Conservation (phyloP, 441 rosid genomes). For the Raphanus hybrid region DNA sequence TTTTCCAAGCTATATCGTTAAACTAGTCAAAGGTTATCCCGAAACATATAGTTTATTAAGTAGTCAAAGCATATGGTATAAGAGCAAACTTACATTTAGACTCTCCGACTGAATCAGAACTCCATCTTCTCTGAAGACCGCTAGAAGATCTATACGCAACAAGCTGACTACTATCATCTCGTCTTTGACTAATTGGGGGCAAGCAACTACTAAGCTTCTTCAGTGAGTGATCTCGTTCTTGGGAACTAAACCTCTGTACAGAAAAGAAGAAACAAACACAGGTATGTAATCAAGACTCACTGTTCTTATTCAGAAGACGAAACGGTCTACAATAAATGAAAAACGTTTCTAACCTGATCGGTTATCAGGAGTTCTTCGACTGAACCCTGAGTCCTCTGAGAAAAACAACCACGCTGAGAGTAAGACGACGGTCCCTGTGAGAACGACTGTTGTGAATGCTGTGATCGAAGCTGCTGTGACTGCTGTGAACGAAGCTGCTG, state of each 20-base stretch:
- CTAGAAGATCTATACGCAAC: constrained; percentile 60
- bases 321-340: background rate
- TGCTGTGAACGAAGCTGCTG: constrained; percentile 4
- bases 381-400: constrained; percentile 86
- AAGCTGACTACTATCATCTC: constrained; percentile 72
- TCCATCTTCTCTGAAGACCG: constrained; percentile 64
- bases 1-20: background rate
- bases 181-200: constrained; percentile 50
- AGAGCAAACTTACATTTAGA: constrained; percentile 55
- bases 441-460: constrained; percentile 63
- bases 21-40: background rate
- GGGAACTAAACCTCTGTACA: constrained; percentile 75
- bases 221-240: constrained; percentile 61
- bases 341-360: constrained; percentile 68
- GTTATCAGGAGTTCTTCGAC: constrained; percentile 57
- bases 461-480: background rate
- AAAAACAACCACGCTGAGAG: constrained; percentile 69
- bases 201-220: constrained; percentile 59
- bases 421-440: constrained; percentile 82
- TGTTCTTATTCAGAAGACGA: background rate
- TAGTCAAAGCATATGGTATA: background rate
- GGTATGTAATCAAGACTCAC: constrained; percentile 17
- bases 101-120: constrained; percentile 47
- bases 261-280: constrained; percentile 11
- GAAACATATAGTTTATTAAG: background rate